Percentiles rank a stretch among this genome's conserved stretches.
Evolutionary conservation across 1,139 yeast species (phyloP).

Genomic region (Petasospora rhodanensis): DNA sequence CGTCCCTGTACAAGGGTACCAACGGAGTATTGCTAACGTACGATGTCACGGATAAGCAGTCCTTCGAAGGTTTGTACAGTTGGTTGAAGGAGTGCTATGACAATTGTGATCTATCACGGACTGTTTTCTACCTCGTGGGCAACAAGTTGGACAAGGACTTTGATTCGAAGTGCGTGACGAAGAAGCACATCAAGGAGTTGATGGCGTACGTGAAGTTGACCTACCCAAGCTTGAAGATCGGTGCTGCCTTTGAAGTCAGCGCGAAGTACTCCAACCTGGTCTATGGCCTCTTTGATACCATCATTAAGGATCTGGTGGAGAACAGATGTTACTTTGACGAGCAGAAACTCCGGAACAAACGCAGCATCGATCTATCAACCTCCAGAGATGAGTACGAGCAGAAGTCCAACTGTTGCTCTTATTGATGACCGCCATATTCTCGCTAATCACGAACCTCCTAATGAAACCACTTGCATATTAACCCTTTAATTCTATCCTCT

Average conservation of each 20-base stretch:
- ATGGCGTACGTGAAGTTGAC: constrained; percentile 18
- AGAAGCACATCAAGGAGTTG: constrained; percentile 24
- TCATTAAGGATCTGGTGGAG: constrained; percentile 25
- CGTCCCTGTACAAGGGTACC: constrained; percentile 57
- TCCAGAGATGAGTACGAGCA: constrained; percentile 21
- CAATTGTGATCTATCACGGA: constrained; percentile 28
- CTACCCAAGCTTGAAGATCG: constrained; percentile 24
- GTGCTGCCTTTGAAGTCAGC: constrained; percentile 32
- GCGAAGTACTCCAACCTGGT: constrained; percentile 26
- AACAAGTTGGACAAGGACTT: constrained; percentile 36
- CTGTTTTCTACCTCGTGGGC: constrained; percentile 37
- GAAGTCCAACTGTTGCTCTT: constrained; percentile 22
- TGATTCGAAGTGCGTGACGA: constrained; percentile 25
- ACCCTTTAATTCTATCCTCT: not conserved
- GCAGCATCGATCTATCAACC: constrained; percentile 24
- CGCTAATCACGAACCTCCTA: constrained; percentile 1
- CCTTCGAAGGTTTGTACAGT: constrained; percentile 46
- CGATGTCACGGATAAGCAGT: constrained; percentile 51
- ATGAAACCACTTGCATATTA: too few relatives aligned
- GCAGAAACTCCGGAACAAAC: constrained; percentile 20
- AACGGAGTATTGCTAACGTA: constrained; percentile 58
- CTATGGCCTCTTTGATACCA: constrained; percentile 23
- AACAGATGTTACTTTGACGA: constrained; percentile 26
- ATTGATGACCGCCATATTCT: constrained; percentile 8
- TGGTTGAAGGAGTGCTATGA: constrained; percentile 38